Evolutionary conservation across 768 basidiomycete species (phyloP).

Genomic region (Suillus americanus): DNA sequence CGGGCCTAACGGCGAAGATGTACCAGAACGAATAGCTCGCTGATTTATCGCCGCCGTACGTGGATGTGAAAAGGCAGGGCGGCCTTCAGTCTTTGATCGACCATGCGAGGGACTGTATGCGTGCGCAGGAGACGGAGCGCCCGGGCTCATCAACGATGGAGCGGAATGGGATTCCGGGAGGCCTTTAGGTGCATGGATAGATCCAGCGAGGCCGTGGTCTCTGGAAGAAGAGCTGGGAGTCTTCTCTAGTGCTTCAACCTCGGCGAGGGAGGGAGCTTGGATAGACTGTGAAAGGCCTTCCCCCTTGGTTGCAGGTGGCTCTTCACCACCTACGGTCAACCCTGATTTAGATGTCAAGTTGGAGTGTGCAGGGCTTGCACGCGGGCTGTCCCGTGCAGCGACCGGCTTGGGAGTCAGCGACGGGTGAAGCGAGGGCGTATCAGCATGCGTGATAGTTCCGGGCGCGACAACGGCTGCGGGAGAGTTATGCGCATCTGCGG

Average conservation of each 20-base stretch:
- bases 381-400: slow-evolving; percentile 20
- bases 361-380: slow-evolving; percentile 14
- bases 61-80: slow-evolving; percentile 34
- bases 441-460: slow-evolving; percentile 13
- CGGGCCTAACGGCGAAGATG: slow-evolving; percentile 43
- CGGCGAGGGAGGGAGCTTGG: slow-evolving; percentile 20
- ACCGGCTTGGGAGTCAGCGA: slow-evolving; percentile 50
- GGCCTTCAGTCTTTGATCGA: slow-evolving; percentile 59
- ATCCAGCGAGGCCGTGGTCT: slow-evolving; percentile 44
- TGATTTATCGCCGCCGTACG: slow-evolving; percentile 22
- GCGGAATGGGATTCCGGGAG: slow-evolving; percentile 40
- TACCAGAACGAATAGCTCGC: slow-evolving; percentile 43
- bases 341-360: slow-evolving; percentile 15
- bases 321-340: slow-evolving; percentile 12
- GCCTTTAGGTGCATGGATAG: slow-evolving; percentile 55
- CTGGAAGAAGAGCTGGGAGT: slow-evolving; percentile 20
- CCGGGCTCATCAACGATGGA: slow-evolving; percentile 27
- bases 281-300: slow-evolving; percentile 30
- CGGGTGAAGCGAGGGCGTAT: slow-evolving; percentile 37
- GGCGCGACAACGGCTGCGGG: slow-evolving; percentile 10
- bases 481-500: slow-evolving; percentile 15
- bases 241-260: slow-evolving; percentile 18
- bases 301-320: slow-evolving; percentile 12
- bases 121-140: slow-evolving; percentile 25
- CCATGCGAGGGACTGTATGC: slow-evolving; percentile 42